These are phyloP conservation scores for Triticum aestivum DNA, from an alignment of 176 grass and related monocot species.

Conservation along the genomic window DNA sequence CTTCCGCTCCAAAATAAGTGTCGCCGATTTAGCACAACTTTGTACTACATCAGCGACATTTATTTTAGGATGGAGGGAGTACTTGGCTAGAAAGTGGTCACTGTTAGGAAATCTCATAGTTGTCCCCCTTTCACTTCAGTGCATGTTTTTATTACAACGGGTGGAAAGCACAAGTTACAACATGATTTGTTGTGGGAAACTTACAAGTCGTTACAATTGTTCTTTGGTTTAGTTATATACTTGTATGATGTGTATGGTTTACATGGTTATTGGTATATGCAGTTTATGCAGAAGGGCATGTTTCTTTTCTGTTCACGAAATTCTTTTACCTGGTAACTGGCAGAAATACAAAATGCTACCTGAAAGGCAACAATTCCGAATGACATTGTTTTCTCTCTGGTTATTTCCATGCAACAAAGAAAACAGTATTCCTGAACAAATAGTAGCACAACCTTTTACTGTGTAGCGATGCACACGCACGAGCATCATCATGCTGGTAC, in stretches of 20 bases:
- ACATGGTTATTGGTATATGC: not conserved
- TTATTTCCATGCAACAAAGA: not conserved
- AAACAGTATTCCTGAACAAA: not conserved
- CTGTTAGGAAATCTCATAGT: too few relatives aligned
- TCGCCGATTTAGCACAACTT: too few relatives aligned
- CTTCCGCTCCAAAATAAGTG: too few relatives aligned
- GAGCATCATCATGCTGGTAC: slow-evolving; percentile 24
- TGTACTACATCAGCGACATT: too few relatives aligned
- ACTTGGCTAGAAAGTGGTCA: too few relatives aligned
- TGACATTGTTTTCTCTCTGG: not conserved
- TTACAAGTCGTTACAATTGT: too few relatives aligned
- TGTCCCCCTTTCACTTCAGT: too few relatives aligned
- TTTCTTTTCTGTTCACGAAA: not conserved
- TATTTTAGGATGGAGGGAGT: too few relatives aligned
- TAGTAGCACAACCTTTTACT: not conserved
- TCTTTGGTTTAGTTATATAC: too few relatives aligned
- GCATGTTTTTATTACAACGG: too few relatives aligned
- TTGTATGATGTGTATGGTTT: not conserved
- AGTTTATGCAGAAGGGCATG: not conserved
- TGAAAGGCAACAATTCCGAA: not conserved
- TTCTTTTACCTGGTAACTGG: not conserved
- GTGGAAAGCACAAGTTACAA: too few relatives aligned
- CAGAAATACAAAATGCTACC: not conserved
- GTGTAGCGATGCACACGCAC: not conserved
- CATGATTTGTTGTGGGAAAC: too few relatives aligned